These are phyloP conservation scores for Backusella australiensis DNA, from an alignment of 192 early-diverging fungal species.

Conservation along the genomic window DNA sequence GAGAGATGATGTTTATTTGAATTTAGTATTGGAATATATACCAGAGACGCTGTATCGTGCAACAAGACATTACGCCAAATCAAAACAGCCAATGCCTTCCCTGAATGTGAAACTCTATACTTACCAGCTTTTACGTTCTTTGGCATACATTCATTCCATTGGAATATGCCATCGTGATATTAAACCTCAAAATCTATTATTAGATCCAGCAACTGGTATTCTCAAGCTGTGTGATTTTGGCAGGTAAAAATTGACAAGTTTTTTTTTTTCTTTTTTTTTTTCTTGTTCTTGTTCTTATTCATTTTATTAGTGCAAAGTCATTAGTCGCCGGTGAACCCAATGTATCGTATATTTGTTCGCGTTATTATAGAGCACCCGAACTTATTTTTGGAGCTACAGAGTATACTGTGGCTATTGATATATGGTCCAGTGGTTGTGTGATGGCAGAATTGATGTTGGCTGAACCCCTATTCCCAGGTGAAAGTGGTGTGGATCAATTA, in stretches of 20 bases:
- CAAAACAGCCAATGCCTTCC: slow-evolving; percentile 90
- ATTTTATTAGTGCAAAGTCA: slow-evolving; percentile 70
- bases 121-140: slow-evolving; percentile 95
- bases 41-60: slow-evolving; percentile 95
- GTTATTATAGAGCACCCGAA: slow-evolving; percentile 95
- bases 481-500: slow-evolving; percentile 94
- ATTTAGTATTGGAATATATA: slow-evolving; percentile 93
- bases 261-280: too few species aligned
- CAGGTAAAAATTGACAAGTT: slow-evolving; percentile 17
- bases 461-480: slow-evolving; percentile 90
- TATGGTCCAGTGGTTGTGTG: slow-evolving; percentile 95
- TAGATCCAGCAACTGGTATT: slow-evolving; percentile 83
- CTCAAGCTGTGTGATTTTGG: slow-evolving; percentile 99
- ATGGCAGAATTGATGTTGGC: slow-evolving; percentile 94
- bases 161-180: slow-evolving; percentile 99
- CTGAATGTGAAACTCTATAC: slow-evolving; percentile 93
- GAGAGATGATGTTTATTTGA: slow-evolving; percentile 92
- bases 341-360: slow-evolving; percentile 95
- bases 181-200: slow-evolving; percentile 97
- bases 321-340: slow-evolving; percentile 92
- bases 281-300: slow-evolving; percentile 11
- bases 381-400: slow-evolving; percentile 93
- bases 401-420: slow-evolving; percentile 86
- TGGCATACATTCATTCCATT: slow-evolving; percentile 94
- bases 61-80: slow-evolving; percentile 80